Percentiles rank a stretch among this genome's conserved stretches.
phyloP scores from a whole-genome alignment of 768 basidiomycete species.

The Hygrocybe coccinea region DNA sequence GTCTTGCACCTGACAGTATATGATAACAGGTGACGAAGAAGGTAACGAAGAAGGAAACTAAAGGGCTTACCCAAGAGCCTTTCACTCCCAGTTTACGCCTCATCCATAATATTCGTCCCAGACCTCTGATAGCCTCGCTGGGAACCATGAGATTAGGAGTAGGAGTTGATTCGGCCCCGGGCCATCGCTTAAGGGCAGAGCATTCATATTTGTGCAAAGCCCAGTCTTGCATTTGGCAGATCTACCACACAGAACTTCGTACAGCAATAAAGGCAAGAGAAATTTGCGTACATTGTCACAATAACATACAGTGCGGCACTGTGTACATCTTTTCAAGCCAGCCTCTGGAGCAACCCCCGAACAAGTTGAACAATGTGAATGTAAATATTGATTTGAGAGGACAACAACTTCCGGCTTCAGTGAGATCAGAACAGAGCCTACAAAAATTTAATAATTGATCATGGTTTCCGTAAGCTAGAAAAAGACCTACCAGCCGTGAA shows the following conservation, averaged over 20 bases:
- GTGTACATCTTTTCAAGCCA: conserved; percentile 64
- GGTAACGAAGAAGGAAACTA: not conserved
- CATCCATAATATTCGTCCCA: conserved; percentile 71
- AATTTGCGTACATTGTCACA: conserved; percentile 60
- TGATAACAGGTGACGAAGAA: not conserved
- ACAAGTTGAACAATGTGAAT: conserved; percentile 68
- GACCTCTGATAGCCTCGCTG: conserved; percentile 71
- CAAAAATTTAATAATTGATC: not conserved
- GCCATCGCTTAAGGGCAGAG: conserved; percentile 56
- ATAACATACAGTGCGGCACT: conserved; percentile 67
- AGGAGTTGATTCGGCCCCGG: conserved; percentile 47
- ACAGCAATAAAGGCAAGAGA: not conserved
- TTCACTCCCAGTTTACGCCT: conserved; percentile 50
- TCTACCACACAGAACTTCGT: conserved; percentile 30
- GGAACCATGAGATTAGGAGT: conserved; percentile 50
- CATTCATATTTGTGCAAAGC: conserved; percentile 75
- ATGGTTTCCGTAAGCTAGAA: not conserved
- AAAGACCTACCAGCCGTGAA: conserved; percentile 35
- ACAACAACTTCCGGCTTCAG: conserved; percentile 57
- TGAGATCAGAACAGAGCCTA: conserved; percentile 59
- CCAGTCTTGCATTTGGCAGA: conserved; percentile 76
- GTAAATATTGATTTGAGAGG: conserved; percentile 59
- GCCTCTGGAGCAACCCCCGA: conserved; percentile 33
- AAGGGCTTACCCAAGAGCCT: conserved; percentile 52
- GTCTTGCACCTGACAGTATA: conserved; percentile 47